phyloP scores from a whole-genome alignment of 2,329 filamentous ascomycete species.

The Stachybotrys echinatus region DNA sequence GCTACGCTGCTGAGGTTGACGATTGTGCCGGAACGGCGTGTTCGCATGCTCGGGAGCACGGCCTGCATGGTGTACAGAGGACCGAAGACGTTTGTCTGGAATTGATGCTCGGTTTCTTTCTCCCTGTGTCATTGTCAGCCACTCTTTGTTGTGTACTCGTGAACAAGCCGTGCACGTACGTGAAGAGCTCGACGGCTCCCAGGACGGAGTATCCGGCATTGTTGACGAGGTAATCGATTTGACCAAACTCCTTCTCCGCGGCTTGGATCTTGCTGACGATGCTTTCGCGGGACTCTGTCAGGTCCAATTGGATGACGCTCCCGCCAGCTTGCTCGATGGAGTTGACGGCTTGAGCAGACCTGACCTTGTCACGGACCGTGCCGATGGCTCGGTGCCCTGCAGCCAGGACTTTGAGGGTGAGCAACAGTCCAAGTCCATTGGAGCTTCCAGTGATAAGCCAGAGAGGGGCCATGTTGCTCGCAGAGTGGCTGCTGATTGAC shows the following conservation, averaged over 20 bases:
- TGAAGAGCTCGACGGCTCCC: conserved; percentile 17
- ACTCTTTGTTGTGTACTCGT: no score
- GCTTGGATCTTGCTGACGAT: conserved; percentile 16
- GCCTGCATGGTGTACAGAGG: conserved; percentile 40
- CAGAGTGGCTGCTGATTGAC: conserved; percentile 6
- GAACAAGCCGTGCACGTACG: conserved; percentile 6
- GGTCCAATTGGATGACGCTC: conserved; percentile 20
- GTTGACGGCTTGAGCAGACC: conserved; percentile 10
- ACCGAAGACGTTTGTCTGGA: conserved; percentile 45
- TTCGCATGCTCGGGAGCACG: conserved; percentile 40
- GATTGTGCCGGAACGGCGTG: conserved; percentile 33
- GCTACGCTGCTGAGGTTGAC: conserved; percentile 42
- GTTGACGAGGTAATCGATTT: conserved; percentile 47
- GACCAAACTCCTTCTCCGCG: conserved; percentile 17
- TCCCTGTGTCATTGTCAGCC: no score
- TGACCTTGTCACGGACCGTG: conserved; percentile 10
- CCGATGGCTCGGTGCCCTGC: conserved; percentile 13
- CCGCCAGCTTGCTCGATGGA: conserved; percentile 17
- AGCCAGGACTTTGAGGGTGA: conserved; percentile 11
- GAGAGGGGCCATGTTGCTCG: conserved; percentile 10
- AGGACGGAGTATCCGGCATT: conserved; percentile 38
- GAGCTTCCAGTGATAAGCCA: conserved; percentile 18
- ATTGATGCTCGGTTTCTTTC: conserved; percentile 31
- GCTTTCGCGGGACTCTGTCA: conserved; percentile 15
- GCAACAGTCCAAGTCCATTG: conserved; percentile 14